These are phyloP conservation scores for Pilaira anomala DNA, from an alignment of 192 early-diverging fungal species.

Conservation along the genomic window DNA sequence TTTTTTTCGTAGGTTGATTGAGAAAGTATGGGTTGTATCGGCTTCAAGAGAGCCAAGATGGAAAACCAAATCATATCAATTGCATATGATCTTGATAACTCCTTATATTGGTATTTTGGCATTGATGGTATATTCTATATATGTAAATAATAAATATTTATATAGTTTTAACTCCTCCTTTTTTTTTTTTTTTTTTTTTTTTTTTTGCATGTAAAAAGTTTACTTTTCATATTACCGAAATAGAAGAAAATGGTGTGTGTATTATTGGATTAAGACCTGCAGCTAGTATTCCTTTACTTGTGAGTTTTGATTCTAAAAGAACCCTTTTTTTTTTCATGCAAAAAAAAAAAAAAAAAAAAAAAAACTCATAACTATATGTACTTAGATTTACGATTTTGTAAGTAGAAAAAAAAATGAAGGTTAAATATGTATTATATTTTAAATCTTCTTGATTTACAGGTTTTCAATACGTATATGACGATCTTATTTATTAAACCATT, in stretches of 20 bases:
- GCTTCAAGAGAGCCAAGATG: slow-evolving; percentile 19
- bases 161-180: too few relatives aligned
- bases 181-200: slow-evolving; percentile 9
- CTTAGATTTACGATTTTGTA: slow-evolving; percentile 36
- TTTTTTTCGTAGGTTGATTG: slow-evolving; percentile 25
- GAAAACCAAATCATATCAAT: slow-evolving; percentile 27
- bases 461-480: slow-evolving; percentile 39
- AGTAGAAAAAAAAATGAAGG: not conserved
- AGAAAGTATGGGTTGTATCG: slow-evolving; percentile 34
- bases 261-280: slow-evolving; percentile 30
- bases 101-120: slow-evolving; percentile 36
- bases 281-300: slow-evolving; percentile 36
- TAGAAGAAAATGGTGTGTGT: slow-evolving; percentile 26
- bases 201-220: slow-evolving; percentile 15
- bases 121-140: slow-evolving; percentile 27
- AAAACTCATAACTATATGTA: not conserved
- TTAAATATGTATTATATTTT: not conserved
- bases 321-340: too few relatives aligned
- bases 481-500: slow-evolving; percentile 33
- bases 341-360: too few relatives aligned
- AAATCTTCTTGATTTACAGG: slow-evolving; percentile 13
- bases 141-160: not conserved
- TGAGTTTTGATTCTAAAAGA: slow-evolving; percentile 20
- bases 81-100: slow-evolving; percentile 23
- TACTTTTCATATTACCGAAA: slow-evolving; percentile 21